Evolutionary conservation across 805 yeast genomes (phyloP), one percentile per base, ranked within the genome.

Genomic region (Ogataea naganishii): DNA sequence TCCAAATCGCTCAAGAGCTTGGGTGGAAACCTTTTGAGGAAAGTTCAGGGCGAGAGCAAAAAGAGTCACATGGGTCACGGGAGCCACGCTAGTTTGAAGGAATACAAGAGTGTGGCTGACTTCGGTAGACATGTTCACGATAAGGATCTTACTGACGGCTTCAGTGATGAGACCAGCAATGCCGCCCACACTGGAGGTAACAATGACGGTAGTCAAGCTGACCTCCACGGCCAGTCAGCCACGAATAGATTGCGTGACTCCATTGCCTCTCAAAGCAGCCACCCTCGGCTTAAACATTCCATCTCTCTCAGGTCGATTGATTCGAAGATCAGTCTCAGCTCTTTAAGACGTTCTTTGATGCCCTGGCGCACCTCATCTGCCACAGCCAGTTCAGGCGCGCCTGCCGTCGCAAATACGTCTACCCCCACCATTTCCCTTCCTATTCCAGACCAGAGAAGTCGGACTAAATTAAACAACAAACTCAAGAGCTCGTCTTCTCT

Each of bases 401-500:
- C 18, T 25, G 6, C 7, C 12, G 14, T 5, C n/a, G 11, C 22
- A 20, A 20, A 20, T 20, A 20, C 11, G n/a, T 9, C 11, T 20
- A 20, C 11, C n/a, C 9, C 22, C 9, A 20, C 22, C 53, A 75
- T 76, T 11, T 75, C 82, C 4, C 50, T 72, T 33, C 84, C 83
- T 1, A 60, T 68, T 4, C 75, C 79, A 6, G 72, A 68, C 33
- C 68, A 66, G 22, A 64, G 62, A 9, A 67, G 80, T 11, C 60
- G 73, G 20, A 73, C 66, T 36, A 75, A 72, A 37, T 55, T 76
- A 30, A 62, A 65, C 38, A 60, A 63, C 34, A 76, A 71, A 40
- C 51, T 76, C 27, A 62, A 63, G 39, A 70, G 68, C 32, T 65
- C 72, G 18, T 54, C 68, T 2, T 68, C 76, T 4, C 46, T 71